Percentiles rank a stretch among this genome's conserved stretches.
Conservation (phyloP, 2,329 filamentous ascomycete genomes). For the Xylariales sp. region DNA sequence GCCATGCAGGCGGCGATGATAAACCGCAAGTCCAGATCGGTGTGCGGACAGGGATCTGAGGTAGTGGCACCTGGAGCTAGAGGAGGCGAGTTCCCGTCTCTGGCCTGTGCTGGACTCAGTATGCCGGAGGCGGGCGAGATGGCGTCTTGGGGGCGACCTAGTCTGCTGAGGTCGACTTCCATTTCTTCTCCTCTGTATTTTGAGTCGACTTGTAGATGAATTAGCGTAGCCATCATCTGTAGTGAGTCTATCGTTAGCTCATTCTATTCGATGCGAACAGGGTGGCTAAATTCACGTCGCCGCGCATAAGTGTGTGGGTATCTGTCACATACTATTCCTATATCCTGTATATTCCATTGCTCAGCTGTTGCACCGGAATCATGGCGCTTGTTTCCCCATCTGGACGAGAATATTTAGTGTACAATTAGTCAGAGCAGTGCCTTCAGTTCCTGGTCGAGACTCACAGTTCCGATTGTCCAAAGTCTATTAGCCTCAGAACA, state of each 20-base stretch:
- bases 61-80: no score
- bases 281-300: background rate
- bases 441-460: background rate
- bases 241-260: background rate
- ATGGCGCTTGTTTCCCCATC: background rate
- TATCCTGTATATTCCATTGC: constrained; percentile 6
- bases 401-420: background rate
- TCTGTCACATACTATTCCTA: constrained; percentile 10
- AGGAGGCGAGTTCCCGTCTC: background rate
- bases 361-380: constrained; percentile 1
- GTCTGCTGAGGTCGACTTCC: background rate
- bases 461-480: constrained; percentile 3
- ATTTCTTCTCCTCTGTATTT: constrained; percentile 4
- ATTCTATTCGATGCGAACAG: background rate
- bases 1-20: constrained; percentile 12
- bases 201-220: constrained; percentile 4
- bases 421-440: background rate
- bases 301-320: background rate
- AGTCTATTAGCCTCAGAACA: constrained; percentile 1
- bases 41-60: constrained; percentile 8
- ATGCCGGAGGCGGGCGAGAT: background rate
- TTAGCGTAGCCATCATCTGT: constrained; percentile 12
- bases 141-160: background rate
- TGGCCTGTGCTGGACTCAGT: background rate
- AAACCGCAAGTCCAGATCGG: constrained; percentile 3